Evolutionary conservation across 2,329 filamentous ascomycete genomes (phyloP).

Genomic region (Gaeumannomyces sp.): DNA sequence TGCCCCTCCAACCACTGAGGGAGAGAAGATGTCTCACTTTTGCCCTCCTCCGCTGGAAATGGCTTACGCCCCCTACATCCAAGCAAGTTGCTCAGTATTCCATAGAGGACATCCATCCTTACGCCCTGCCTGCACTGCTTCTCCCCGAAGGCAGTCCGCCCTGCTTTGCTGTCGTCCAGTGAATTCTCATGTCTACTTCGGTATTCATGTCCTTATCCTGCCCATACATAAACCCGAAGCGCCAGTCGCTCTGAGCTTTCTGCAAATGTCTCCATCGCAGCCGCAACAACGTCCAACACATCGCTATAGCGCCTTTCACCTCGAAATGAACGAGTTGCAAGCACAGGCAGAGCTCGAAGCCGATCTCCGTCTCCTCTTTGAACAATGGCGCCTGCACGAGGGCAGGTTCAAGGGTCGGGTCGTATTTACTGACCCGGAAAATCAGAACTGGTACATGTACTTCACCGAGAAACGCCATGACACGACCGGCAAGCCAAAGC

Average conservation of each 20-base stretch:
- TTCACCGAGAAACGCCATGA: constrained; percentile 98
- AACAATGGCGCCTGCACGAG: background rate
- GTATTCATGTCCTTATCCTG: background rate
- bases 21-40: background rate
- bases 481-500: constrained; percentile 80
- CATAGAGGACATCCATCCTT: background rate
- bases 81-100: background rate
- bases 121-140: background rate
- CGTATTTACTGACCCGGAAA: constrained; percentile 5
- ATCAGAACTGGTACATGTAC: constrained; percentile 98
- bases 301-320: background rate
- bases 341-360: background rate
- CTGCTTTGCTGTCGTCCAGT: background rate
- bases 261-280: background rate
- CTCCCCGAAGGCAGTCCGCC: background rate
- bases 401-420: background rate
- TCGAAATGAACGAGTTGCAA: background rate
- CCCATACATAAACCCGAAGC: background rate
- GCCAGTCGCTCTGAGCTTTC: background rate
- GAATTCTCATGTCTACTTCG: background rate
- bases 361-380: constrained; percentile 1
- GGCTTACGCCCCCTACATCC: background rate
- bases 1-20: background rate
- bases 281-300: background rate
- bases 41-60: background rate